A percentile compares a stretch with the other conserved stretches of the same genome.
Conservation (phyloP, 2,329 filamentous ascomycete genomes). For the Penicillium thymicola region DNA sequence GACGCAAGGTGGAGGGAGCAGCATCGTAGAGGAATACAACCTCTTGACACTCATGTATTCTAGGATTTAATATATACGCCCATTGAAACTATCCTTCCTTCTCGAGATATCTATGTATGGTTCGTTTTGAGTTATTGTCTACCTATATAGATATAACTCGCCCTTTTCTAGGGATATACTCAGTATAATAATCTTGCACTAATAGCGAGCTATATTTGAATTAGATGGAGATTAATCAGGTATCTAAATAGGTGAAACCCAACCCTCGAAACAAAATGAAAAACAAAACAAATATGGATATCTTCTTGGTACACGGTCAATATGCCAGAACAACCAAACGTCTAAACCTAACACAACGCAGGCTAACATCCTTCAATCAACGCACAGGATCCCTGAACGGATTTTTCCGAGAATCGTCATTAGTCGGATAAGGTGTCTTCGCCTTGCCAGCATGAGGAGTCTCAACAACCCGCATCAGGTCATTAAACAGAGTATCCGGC, state of each 20-base stretch:
- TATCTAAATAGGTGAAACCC: background rate
- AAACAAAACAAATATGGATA: conserved; percentile 2
- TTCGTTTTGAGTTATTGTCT: background rate
- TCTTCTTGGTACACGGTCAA: conserved; percentile 2
- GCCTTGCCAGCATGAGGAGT: conserved; percentile 19
- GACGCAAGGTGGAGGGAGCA: conserved; percentile 29
- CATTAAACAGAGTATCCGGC: conserved; percentile 37
- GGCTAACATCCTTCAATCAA: background rate
- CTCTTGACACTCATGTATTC: background rate
- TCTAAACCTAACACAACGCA: background rate
- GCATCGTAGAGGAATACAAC: conserved; percentile 2
- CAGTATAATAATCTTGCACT: background rate
- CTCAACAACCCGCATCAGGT: conserved; percentile 40
- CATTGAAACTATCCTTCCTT: background rate
- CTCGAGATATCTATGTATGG: background rate
- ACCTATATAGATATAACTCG: background rate
- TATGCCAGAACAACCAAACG: background rate
- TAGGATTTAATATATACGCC: conserved; percentile 7
- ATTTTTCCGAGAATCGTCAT: conserved; percentile 7
- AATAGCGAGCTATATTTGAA: background rate
- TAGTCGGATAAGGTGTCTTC: conserved; percentile 30
- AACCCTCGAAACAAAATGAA: background rate
- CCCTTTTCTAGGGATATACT: background rate
- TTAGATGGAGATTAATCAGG: background rate
- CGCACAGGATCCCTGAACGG: conserved; percentile 4